Base-by-base conservation (phyloP, 306 rosid genomes). In the Quercus parvula region DNA sequence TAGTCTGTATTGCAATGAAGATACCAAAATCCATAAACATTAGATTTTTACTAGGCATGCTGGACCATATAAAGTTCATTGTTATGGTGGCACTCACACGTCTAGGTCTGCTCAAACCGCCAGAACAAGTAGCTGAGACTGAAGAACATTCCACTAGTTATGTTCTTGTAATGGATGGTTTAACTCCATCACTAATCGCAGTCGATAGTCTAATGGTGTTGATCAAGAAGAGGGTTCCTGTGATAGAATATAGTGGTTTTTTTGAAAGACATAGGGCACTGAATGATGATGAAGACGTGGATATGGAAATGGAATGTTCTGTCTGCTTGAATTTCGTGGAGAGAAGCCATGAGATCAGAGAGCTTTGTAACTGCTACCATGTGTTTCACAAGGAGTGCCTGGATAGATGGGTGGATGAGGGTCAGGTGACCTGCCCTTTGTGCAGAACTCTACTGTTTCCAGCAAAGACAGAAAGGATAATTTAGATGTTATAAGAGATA, bases 391-490 rank as follows among this genome's bases (percentile, higher is more conserved):
- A 41, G 46, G 46, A 41, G 46, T 41, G 46, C 46, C 46, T 41
- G 46, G 46, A 41, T 41, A 41, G 46, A 41, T 41, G 46, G 46
- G 46, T 41, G 46, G 46, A 41, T 41, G 46, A 41, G 46, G 46
- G 46, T 41, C 46, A 41, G 46, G 46, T 41, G 46, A 41, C 46
- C 51, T 85, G 88, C 79, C 86, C 80, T 59, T 30, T 85, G 33
- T 85, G 89, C 73, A 79, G 89, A 79, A 38, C 84, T 10, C 13
- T 82, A 66, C 20, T 85, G 27, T 57, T 82, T 6, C 69, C 79
- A 3, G 24, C 44, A 22, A 46, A 24, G 4, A 52, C 14, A 9
- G 8, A 38, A 5, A 64, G 49, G 0, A 54, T 13, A 3, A 62
- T 46, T 57, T 79, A 41, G 46, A 41, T 41, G 46, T 8, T 2